These are phyloP conservation scores for Dittrichia graveolens DNA, from an alignment of 129 eudicot genomes.

Conservation along the genomic window DNA sequence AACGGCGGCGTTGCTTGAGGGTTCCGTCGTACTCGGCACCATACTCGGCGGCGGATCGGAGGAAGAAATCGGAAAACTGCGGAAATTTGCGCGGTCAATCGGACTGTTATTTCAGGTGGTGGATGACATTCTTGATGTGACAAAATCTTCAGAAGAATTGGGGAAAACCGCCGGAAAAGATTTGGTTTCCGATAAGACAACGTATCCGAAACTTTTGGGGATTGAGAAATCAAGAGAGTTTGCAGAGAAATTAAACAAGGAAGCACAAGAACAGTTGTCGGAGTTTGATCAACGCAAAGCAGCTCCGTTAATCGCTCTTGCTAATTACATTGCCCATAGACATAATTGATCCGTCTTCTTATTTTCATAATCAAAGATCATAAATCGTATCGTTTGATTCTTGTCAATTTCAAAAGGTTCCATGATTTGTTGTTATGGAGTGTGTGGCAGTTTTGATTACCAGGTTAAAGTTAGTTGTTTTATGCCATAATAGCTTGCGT, in stretches of 20 bases:
- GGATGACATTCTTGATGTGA: slow-evolving; percentile 61
- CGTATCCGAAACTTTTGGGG: slow-evolving; percentile 65
- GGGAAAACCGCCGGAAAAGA: slow-evolving; percentile 65
- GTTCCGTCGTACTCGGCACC: slow-evolving; percentile 58
- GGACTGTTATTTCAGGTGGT: slow-evolving; percentile 66
- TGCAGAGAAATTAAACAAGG: slow-evolving; percentile 55
- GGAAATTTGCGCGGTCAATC: slow-evolving; percentile 54
- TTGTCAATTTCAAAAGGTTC: neutral
- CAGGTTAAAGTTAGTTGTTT: too few species aligned
- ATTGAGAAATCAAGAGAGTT: slow-evolving; percentile 57
- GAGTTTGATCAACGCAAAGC: slow-evolving; percentile 57
- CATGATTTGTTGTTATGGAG: too few species aligned
- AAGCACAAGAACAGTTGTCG: slow-evolving; percentile 52
- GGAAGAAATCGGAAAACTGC: slow-evolving; percentile 46
- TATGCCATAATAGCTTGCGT: too few species aligned
- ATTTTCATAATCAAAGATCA: too few species aligned
- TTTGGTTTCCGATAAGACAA: slow-evolving; percentile 47
- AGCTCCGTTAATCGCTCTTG: slow-evolving; percentile 58
- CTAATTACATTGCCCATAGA: slow-evolving; percentile 53
- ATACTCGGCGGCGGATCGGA: slow-evolving; percentile 58
- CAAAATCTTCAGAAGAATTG: slow-evolving; percentile 49
- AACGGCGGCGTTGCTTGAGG: slow-evolving; percentile 63
- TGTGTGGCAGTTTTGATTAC: too few species aligned
- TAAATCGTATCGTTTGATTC: neutral
- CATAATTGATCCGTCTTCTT: slow-evolving; percentile 21